Base-by-base conservation (phyloP, 345 rosid genomes). In the Salix caprea region DNA sequence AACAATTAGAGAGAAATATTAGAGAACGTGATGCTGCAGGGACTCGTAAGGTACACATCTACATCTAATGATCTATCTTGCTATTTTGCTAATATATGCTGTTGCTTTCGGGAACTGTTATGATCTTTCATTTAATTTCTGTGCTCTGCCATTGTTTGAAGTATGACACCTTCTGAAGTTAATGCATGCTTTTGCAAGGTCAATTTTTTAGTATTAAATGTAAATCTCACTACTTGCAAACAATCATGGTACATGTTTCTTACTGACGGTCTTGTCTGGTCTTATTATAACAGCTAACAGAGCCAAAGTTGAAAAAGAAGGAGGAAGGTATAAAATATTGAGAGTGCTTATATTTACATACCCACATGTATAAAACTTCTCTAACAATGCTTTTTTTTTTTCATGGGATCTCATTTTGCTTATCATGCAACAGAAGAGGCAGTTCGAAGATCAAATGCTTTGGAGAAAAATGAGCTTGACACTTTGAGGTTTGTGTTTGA, bases 21-120 rank as follows among this genome's bases (percentile, higher is more conserved):
- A 91, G 88, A 87, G 96, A 87, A 44, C 96, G 99, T 61, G 99
- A 96, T 89, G 91, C 89, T 76, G 94, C 90, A 16, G 78, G 85
- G 56, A 96, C 98, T 62, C 82, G 94, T 65, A 96, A 92, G 93
- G 98, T 94, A 82, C 56, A 67, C 19, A 48, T 30, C 32, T 62
- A 32, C 13, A 26, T 70, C 36, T 65, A 67, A 76, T 50, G 42
- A 5, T 76, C 14, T 23, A 12, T 6, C 7, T 60, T n/a, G 11
- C 18, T 23, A 8, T 6, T 7, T 60, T n/a, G 14, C 58, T 5
- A 10, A 21, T 54, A n/a, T 39, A 34, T 56, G 19, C 16, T 77
- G 44, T 64, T 69, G 39, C 28, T 56, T 10, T 52, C 42, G 39
- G 13, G 77, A 30, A 62, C 32, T 61, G 61, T 36, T n/a, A 21